Base-by-base conservation (phyloP, 2,329 filamentous ascomycete genomes). In the Fonsecaea erecta region DNA sequence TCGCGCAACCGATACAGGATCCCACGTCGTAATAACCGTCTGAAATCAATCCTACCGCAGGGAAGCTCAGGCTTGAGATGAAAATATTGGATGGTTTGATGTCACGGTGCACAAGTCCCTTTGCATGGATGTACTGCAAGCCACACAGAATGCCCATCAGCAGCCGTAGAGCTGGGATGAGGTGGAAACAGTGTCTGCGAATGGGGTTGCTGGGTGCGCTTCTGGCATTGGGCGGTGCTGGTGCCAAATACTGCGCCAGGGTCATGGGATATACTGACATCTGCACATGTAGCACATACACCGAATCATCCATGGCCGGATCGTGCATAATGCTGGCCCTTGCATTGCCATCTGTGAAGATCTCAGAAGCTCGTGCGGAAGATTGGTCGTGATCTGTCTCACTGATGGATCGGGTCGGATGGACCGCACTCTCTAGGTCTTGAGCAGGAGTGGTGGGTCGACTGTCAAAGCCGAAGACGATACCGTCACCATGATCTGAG, bases 81-180 rank as follows among this genome's bases (percentile, higher is more conserved):
- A 90, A 89, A 30, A 90, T 85, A 69, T 90, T 90, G 2, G 84
- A 85, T 0, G 88, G 88, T 71, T 90, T 90, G 24, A 90, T 78
- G 71, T 90, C 88, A 9, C 88, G 84, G 71, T 90, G 88, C 0
- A 89, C 82, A 54, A 90, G 84, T 5, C 81, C 81, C 64, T 86
- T 81, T 0, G 79, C 76, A 70, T 90, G 88, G 1, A 90, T 79
- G 70, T 90, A 90, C 63, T 87, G 82, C 2, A 90, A 83, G 1
- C 88, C 88, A 8, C 86, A 83, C 1, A 89, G 75, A 32, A 90
- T 84, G 1, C 82, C 82, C 12, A 84, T 75, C n/a, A 90, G 78
- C 1, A 90, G 77, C 34, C 80, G 79, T 2, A 89, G 72, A 0
- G 87, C 85, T 0, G 86, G 81, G 34, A 82, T 73, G 1, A 85